phyloP scores from a whole-genome alignment of 441 rosid species.

The Daphne laureola region DNA sequence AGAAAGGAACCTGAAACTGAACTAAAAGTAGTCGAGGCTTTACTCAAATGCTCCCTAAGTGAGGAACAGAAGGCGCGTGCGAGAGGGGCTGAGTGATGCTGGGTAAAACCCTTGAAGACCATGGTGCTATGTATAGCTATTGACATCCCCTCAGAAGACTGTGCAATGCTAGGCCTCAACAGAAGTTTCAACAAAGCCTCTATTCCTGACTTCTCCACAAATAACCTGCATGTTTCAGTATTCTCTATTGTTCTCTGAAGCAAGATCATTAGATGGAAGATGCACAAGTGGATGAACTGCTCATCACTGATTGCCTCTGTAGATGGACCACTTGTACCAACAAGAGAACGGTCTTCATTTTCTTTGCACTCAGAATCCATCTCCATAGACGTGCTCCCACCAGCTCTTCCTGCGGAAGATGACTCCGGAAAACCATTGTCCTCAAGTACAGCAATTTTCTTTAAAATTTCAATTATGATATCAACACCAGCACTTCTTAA shows the following conservation, averaged over 20 bases:
- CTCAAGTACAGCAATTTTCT: conserved; percentile 62
- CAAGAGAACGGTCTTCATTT: conserved; percentile 38
- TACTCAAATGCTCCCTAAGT: conserved; percentile 70
- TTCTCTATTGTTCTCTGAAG: conserved; percentile 97
- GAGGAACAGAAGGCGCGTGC: conserved; percentile 87
- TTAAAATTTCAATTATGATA: conserved; percentile 83
- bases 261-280: conserved; percentile 92
- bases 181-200: conserved; percentile 87
- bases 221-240: conserved; percentile 87
- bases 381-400: conserved; percentile 78
- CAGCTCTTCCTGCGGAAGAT: conserved; percentile 43
- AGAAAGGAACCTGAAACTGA: conserved; percentile 55
- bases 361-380: conserved; percentile 79
- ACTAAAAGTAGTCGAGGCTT: conserved; percentile 57
- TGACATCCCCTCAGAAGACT: conserved; percentile 96
- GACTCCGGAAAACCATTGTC: conserved; percentile 39
- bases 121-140: conserved; percentile 95
- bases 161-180: conserved; percentile 76
- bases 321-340: conserved; percentile 33
- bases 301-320: conserved; percentile 62
- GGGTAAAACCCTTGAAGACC: conserved; percentile 97
- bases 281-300: conserved; percentile 80
- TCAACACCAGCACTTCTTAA: conserved; percentile 87
- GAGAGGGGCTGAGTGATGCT: conserved; percentile 88
- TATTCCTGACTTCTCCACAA: conserved; percentile 97